Base-by-base conservation (phyloP, 495 filamentous ascomycete species). In the Penicillium lagena region DNA sequence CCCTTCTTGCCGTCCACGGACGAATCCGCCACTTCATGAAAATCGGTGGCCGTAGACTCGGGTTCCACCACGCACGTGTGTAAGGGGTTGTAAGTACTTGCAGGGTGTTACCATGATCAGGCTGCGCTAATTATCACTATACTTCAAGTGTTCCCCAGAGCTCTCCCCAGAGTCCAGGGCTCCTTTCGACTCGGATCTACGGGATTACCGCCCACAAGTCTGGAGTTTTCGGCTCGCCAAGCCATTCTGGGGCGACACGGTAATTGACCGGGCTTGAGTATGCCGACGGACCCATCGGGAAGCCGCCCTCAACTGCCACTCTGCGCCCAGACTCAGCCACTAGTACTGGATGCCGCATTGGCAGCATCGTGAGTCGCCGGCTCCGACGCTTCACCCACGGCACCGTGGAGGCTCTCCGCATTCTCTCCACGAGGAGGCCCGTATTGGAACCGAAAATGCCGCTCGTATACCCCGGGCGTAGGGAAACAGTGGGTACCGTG, bases 221-320 rank as follows among this genome's bases (percentile, higher is more conserved):
- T 35, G 31, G 43, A 12, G 30, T 12, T 43, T 22, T 6, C 22
- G 22, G 22, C 22, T 22, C 29, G 43, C 43, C 52, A 54, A 50
- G 47, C 12, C 28, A 22, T 45, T 32, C 27, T 7, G 35, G 36
- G 12, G 30, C 1, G 7, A 4, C 29, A 54, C 56, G 56, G 56
- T 52, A 59, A 50, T 59, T 56, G 42, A 17, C 30, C 32, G 36
- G 33, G 22, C n/a, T 9, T 14, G 22, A 32, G 4, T 11, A 33
- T 41, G 49, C 50, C 42, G 42, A 11, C 43, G 32, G n/a, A 22
- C 9, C 12, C 12, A 12, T 52, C 54, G 50, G 48, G 30, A 47
- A 58, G 51, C 57, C 56, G 56, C 47, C 27, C 22, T 50, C 46
- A 60, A 55, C 13, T 60, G 57, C 54, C 54, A 54, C 34, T 22